Percentiles rank a stretch among this genome's conserved stretches.
These are phyloP conservation scores for Phytophthora foliorum DNA, from an alignment of 352 stramenopile genomes.

Conservation along the genomic window DNA sequence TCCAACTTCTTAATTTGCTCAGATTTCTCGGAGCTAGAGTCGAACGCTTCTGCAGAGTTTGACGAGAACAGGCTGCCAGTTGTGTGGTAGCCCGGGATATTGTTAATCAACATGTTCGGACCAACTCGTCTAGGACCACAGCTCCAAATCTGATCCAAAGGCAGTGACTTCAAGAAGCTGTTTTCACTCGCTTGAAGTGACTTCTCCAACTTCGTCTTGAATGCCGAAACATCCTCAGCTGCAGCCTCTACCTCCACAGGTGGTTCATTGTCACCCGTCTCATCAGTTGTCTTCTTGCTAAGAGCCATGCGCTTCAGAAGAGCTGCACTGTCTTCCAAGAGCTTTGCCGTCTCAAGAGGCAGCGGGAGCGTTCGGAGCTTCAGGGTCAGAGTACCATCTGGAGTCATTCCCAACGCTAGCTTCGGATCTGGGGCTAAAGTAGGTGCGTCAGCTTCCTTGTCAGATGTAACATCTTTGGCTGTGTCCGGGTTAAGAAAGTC, in stretches of 20 bases:
- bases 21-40: conserved; percentile 24
- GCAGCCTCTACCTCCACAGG: conserved; percentile 17
- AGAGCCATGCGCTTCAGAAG: conserved; percentile 51
- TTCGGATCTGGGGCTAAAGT: conserved; percentile 32
- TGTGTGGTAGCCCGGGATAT: conserved; percentile 56
- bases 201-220: conserved; percentile 56
- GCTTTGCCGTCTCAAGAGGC: conserved; percentile 60
- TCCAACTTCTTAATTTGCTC: conserved; percentile 68
- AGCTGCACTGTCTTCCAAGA: conserved; percentile 82
- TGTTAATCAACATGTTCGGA: conserved; percentile 85
- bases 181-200: conserved; percentile 58
- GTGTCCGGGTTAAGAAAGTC: conserved; percentile 55
- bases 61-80: conserved; percentile 27
- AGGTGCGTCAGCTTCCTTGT: conserved; percentile 10
- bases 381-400: conserved; percentile 74
- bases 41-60: not conserved
- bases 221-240: conserved; percentile 28
- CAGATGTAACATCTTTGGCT: conserved; percentile 18
- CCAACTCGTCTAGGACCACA: conserved; percentile 78
- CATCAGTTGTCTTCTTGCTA: conserved; percentile 41
- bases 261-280: conserved; percentile 19
- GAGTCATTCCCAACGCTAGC: conserved; percentile 66
- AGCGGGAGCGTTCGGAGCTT: conserved; percentile 86
- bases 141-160: conserved; percentile 73
- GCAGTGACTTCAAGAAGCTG: conserved; percentile 63